Evolutionary conservation across 2,329 filamentous ascomycete species (phyloP).

Genomic region (Aspergillus fumigatiaffinis): DNA sequence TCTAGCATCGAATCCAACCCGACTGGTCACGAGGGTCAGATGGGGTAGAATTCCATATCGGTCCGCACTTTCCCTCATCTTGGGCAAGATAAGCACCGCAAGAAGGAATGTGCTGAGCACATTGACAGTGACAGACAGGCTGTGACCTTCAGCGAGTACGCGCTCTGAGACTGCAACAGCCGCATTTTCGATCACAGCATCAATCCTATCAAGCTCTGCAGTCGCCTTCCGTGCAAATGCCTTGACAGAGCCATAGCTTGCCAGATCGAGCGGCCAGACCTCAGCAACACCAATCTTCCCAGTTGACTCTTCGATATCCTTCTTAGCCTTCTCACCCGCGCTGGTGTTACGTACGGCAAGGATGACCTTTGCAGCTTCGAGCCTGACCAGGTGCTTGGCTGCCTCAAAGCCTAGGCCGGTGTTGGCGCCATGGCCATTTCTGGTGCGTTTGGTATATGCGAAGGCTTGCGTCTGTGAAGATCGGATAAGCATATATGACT

Average conservation of each 20-base stretch:
- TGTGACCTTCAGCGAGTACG: constrained; percentile 19
- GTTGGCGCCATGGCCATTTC: not conserved
- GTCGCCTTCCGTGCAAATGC: constrained; percentile 2
- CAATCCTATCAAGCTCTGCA: constrained; percentile 2
- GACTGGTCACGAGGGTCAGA: constrained; percentile 17
- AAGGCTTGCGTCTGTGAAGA: too few relatives aligned
- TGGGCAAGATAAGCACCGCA: constrained; percentile 19
- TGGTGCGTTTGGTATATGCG: too few relatives aligned
- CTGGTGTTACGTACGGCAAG: constrained; percentile 7
- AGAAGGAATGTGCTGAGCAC: constrained; percentile 26
- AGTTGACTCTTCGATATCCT: constrained; percentile 5
- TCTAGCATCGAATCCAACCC: constrained; percentile 10
- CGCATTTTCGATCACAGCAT: constrained; percentile 8
- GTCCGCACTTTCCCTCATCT: constrained; percentile 17
- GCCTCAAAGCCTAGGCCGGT: constrained; percentile 8
- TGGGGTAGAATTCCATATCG: constrained; percentile 17
- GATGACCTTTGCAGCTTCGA: constrained; percentile 1
- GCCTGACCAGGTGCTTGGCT: constrained; percentile 3
- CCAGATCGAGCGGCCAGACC: constrained; percentile 3
- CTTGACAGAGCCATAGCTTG: constrained; percentile 4
- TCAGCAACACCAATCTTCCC: constrained; percentile 4
- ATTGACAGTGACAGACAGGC: constrained; percentile 21
- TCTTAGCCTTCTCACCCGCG: constrained; percentile 3
- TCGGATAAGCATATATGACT: too few relatives aligned
- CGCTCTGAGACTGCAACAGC: constrained; percentile 2